Evolutionary conservation across 371 early-diverging fungal species (phyloP).

Genomic region (Apophysomyces sp.): DNA sequence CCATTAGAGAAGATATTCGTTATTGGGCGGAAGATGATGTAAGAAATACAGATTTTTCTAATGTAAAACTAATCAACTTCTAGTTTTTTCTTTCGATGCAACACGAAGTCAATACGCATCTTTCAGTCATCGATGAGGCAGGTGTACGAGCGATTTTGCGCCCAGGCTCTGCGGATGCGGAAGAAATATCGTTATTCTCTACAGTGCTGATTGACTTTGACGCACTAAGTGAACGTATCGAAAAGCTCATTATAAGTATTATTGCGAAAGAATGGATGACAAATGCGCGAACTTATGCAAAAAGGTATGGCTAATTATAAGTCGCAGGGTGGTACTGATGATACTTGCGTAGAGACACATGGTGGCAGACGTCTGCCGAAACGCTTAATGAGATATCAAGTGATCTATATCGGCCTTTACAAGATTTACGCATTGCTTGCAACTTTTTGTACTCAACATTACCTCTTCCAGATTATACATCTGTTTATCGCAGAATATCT

Average conservation of each 20-base stretch:
- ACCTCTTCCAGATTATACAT: conserved; percentile 47
- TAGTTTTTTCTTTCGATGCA: conserved; percentile 61
- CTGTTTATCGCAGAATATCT: conserved; percentile 44
- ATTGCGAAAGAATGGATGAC: conserved; percentile 61
- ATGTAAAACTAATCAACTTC: background rate
- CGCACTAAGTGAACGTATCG: conserved; percentile 43
- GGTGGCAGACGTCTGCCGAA: conserved; percentile 29
- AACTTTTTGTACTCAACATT: conserved; percentile 45
- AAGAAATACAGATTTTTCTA: conserved; percentile 5
- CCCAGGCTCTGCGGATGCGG: background rate
- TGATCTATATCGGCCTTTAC: conserved; percentile 61
- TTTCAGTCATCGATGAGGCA: background rate
- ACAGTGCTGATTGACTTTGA: conserved; percentile 22
- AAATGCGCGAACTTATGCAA: conserved; percentile 54
- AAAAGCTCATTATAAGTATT: conserved; percentile 53
- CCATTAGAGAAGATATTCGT: conserved; percentile 33
- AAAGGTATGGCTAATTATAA: conserved; percentile 40
- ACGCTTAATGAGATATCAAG: conserved; percentile 51
- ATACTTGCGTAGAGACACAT: conserved; percentile 12
- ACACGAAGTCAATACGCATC: conserved; percentile 37
- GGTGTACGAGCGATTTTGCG: background rate
- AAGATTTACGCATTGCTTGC: conserved; percentile 46
- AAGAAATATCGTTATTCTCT: conserved; percentile 12
- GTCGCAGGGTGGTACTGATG: background rate
- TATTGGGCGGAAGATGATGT: conserved; percentile 62